Evolutionary conservation across 305 asterid genomes (phyloP).

Genomic region (Fraxinus greggii): DNA sequence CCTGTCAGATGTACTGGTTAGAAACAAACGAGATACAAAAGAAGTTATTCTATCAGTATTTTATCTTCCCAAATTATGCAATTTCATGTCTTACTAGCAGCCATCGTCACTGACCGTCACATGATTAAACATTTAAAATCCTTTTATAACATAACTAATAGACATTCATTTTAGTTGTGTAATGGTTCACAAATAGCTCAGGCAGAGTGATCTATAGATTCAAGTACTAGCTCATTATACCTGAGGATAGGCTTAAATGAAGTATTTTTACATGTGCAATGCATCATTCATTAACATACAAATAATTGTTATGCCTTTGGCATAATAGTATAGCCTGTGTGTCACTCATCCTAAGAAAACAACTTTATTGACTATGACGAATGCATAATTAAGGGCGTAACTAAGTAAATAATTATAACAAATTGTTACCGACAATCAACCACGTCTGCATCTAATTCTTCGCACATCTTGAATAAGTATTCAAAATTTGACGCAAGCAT

Average conservation of each 20-base stretch:
- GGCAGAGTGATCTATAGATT: background rate
- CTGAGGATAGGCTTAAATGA: background rate
- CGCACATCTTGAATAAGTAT: background rate
- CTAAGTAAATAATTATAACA: background rate
- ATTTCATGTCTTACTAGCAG: background rate
- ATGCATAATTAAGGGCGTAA: background rate
- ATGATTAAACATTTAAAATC: background rate
- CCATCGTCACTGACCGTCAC: background rate
- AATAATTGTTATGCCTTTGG: background rate
- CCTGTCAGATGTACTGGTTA: constrained; percentile 50
- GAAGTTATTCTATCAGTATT: constrained; percentile 1
- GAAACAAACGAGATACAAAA: constrained; percentile 18
- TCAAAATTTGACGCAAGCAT: background rate
- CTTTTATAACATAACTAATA: background rate
- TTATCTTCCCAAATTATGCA: constrained; percentile 6
- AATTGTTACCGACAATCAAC: background rate
- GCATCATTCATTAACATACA: background rate
- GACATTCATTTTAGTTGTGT: background rate
- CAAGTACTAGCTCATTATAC: constrained; percentile 1
- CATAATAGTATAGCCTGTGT: background rate
- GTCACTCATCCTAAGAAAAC: background rate
- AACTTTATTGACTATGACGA: background rate
- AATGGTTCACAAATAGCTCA: background rate
- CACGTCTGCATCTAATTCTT: background rate
- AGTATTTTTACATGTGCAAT: background rate